Base-by-base conservation (phyloP, 331 rosid genomes). In the Dryas integrifolia region DNA sequence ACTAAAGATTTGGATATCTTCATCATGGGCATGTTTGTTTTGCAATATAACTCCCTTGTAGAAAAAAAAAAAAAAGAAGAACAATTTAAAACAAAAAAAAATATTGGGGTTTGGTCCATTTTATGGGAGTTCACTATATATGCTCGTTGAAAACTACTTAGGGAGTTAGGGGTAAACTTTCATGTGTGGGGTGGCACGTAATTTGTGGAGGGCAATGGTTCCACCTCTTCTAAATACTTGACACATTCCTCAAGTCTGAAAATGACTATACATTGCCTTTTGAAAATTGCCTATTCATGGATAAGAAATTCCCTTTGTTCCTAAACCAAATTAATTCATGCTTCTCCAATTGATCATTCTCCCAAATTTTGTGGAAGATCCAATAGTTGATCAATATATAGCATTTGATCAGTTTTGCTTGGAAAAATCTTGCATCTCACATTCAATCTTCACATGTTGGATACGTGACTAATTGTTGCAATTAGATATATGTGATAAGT, bases 291-390 rank as follows among this genome's bases (percentile, higher is more conserved):
- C 59, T 44, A 43, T 57, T 55, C 21, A 39, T 65, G 50, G 77
- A 8, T 43, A 3, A 67, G 46, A 80, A 77, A 76, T 82, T 79
- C 80, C 52, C 70, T 82, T 86, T 84, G 84, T 78, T 80, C 67
- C 69, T 24, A 56, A 24, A 46, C 65, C 69, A 65, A 80, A 75
- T 5, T 21, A 21, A 21, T 21, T 21, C 24, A 21, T 21, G 24
- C 24, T 21, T 21, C 24, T 21, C 24, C 24, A 21, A 21, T 21
- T 21, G 24, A 21, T 21, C 24, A 21, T 21, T 21, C 45, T 18
- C 51, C 6, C 26, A 61, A 7, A 21, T 35, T 67, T 44, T 9
- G 16, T 40, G 72, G 67, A 16, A 67, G 12, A 47, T 76, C 66
- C 47, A 68, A 16, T 12, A 66, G 59, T 76, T 67, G 68, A 76